Base-by-base conservation (phyloP, 2,329 filamentous ascomycete genomes). In the Diaporthe nobilis region DNA sequence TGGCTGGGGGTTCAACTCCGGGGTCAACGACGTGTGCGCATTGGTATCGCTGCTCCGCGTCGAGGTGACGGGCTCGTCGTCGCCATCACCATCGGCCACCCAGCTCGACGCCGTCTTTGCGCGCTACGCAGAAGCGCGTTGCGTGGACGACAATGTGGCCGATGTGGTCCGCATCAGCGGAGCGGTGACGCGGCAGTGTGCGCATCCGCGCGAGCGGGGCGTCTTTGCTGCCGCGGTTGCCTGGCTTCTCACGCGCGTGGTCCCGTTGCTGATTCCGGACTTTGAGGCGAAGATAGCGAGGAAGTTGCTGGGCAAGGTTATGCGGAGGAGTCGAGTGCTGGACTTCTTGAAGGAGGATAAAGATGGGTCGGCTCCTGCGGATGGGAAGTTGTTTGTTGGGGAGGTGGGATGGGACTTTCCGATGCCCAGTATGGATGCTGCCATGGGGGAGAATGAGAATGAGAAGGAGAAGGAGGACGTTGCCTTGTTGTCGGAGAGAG, bases 1-100 rank as follows among this genome's bases (percentile, higher is more conserved):
- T 0, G 84, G 83, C 0, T 79, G 80, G 1, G 84, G 84, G 0
- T 82, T 81, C 53, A 85, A 85, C 76, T 81, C 81, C 28, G 84
- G 82, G 0, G 78, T 85, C 2, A 79, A 82, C 47, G 83, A 85
- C 25, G 77, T 83, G 1, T 79, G 82, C 13, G 78, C 76, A 0
- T 73, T 84, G 0, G 77, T 77, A 61, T 84, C 83, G 58, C 75
- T 77, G 17, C 78, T 84, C 6, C 73, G 78, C n/a, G 58, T 55
- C 10, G 51, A 73, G 5, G 31, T 77, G 49, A 25, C 2, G n/a
- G 15, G 44, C 63, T 10, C 31, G 31, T 28, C 34, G 12, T 31
- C 65, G 9, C 28, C 34, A 4, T 42, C 49, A 6, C 49, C 49
- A 15, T 70, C 65, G 34, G 4, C 65, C 8, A 34, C 49, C 15